phyloP scores from a whole-genome alignment of 495 filamentous ascomycete genomes.

The Tuber brumale region DNA sequence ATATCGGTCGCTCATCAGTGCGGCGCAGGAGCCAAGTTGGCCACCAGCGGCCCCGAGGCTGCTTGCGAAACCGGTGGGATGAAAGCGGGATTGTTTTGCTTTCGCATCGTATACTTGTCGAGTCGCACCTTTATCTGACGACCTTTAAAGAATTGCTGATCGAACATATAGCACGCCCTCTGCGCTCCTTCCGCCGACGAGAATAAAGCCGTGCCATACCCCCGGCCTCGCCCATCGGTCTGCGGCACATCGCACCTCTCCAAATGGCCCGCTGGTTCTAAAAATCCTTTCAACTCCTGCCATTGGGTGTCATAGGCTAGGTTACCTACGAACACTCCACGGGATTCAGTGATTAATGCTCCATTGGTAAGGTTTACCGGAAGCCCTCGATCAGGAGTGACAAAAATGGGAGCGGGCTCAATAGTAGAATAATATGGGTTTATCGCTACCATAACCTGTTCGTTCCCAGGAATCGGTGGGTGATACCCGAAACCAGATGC shows the following conservation, averaged over 20 bases:
- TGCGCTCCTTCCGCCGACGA: constrained; percentile 24
- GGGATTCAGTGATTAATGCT: constrained; percentile 29
- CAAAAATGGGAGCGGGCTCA: constrained; percentile 17
- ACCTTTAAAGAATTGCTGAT: constrained; percentile 27
- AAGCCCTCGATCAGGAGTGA: constrained; percentile 21
- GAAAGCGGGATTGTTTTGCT: background rate
- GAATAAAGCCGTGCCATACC: constrained; percentile 31
- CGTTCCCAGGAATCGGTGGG: background rate
- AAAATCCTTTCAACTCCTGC: constrained; percentile 30
- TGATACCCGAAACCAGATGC: background rate
- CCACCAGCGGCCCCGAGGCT: background rate
- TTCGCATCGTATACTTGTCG: constrained; percentile 19
- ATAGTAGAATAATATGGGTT: constrained; percentile 4
- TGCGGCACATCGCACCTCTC: constrained; percentile 29
- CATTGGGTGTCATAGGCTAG: constrained; percentile 27
- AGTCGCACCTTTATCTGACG: constrained; percentile 21
- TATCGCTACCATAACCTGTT: background rate
- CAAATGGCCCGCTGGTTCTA: constrained; percentile 19
- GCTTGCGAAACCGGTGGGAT: background rate
- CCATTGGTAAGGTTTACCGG: constrained; percentile 32
- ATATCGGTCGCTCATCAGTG: background rate
- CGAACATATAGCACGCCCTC: constrained; percentile 22
- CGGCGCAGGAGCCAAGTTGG: background rate
- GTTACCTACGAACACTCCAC: constrained; percentile 33
- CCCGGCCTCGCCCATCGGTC: constrained; percentile 23